Conservation (phyloP, 2,329 filamentous ascomycete species). For the Colletotrichum zoysiae region DNA sequence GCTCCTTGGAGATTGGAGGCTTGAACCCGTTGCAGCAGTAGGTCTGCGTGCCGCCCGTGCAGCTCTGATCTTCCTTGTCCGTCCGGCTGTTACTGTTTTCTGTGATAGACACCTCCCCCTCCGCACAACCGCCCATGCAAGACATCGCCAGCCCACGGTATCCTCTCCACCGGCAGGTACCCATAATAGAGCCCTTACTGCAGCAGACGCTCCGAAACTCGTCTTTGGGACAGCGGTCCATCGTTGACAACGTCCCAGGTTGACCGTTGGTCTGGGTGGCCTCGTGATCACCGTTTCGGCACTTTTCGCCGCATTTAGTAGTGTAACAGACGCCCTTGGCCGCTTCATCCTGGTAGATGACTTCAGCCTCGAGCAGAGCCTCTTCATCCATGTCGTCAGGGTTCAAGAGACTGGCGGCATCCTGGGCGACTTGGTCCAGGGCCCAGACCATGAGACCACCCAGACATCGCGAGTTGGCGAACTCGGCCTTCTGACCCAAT, state of each 20-base stretch:
- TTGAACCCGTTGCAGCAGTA: background rate
- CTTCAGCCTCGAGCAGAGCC: slow-evolving; percentile 17
- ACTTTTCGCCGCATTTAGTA: slow-evolving; percentile 46
- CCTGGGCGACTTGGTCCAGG: slow-evolving; percentile 42
- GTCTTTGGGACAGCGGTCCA: slow-evolving; percentile 44
- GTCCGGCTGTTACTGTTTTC: background rate
- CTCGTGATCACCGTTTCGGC: slow-evolving; percentile 47
- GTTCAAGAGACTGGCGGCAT: slow-evolving; percentile 28
- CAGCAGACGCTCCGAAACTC: slow-evolving; percentile 48
- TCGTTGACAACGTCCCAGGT: slow-evolving; percentile 45
- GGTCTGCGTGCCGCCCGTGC: background rate
- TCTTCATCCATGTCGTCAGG: slow-evolving; percentile 14
- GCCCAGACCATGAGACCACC: slow-evolving; percentile 48
- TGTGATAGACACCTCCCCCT: slow-evolving; percentile 25
- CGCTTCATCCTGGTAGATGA: slow-evolving; percentile 31
- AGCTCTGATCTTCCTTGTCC: background rate
- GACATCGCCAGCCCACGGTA: slow-evolving; percentile 48
- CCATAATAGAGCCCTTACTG: slow-evolving; percentile 42
- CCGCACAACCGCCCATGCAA: slow-evolving; percentile 48
- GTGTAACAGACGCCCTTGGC: slow-evolving; percentile 44
- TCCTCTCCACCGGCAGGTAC: slow-evolving; percentile 47
- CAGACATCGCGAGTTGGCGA: slow-evolving; percentile 45
- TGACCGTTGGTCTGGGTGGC: slow-evolving; percentile 49
- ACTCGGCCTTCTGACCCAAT: slow-evolving; percentile 40
- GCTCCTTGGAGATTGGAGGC: background rate